These are phyloP conservation scores for Viridothelium virens DNA, from an alignment of 495 filamentous ascomycete species.

Conservation along the genomic window DNA sequence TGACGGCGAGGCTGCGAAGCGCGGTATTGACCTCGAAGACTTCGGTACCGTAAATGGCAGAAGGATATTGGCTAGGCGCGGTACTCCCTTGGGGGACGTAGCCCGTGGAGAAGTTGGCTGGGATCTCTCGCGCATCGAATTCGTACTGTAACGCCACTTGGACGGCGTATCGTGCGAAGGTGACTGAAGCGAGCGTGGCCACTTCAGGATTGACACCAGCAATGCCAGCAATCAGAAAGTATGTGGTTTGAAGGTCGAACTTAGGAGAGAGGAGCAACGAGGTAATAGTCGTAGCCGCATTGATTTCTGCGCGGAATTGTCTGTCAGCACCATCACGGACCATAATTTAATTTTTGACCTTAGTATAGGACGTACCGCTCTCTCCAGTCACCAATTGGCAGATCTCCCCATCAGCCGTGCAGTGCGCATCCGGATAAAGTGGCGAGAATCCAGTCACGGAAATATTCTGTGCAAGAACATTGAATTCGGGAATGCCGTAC, in stretches of 20 bases:
- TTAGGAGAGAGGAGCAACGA: constrained; percentile 49
- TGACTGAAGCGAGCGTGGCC: constrained; percentile 54
- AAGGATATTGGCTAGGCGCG: constrained; percentile 52
- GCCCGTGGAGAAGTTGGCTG: constrained; percentile 54
- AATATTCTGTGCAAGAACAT: constrained; percentile 58
- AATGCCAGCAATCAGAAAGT: constrained; percentile 66
- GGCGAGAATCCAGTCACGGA: constrained; percentile 59
- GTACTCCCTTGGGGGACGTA: constrained; percentile 56
- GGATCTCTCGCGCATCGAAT: constrained; percentile 63
- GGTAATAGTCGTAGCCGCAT: constrained; percentile 57
- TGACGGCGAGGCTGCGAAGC: constrained; percentile 49
- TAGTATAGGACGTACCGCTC: constrained; percentile 16
- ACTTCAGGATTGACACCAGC: constrained; percentile 63
- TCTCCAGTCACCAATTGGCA: constrained; percentile 55
- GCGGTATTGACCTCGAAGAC: constrained; percentile 64
- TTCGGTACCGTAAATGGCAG: constrained; percentile 63
- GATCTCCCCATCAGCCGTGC: constrained; percentile 47
- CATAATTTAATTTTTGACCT: not conserved
- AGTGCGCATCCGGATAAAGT: constrained; percentile 57
- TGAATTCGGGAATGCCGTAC: constrained; percentile 54
- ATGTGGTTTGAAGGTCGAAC: constrained; percentile 62
- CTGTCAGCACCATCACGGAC: not conserved
- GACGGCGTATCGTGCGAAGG: constrained; percentile 59
- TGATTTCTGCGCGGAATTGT: constrained; percentile 50
- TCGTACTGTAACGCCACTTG: constrained; percentile 71